Percentiles rank a stretch among this genome's conserved stretches.
phyloP scores from a whole-genome alignment of 257 asterid genomes.

The Solanum sejunctum region DNA sequence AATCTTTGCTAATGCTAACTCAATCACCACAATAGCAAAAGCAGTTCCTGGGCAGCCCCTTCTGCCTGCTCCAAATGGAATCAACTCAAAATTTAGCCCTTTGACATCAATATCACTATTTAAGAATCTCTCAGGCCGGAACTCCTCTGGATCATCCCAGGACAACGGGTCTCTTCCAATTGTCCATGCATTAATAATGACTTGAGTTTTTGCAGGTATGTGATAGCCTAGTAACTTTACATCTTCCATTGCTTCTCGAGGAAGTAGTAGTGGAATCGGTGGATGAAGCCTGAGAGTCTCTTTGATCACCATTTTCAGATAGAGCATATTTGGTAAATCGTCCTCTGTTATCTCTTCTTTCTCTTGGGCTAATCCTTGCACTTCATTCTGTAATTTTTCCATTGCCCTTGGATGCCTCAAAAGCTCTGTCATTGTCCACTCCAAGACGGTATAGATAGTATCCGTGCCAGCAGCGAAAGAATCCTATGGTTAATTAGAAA shows the following conservation, averaged over 20 bases:
- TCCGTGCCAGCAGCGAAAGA: slow-evolving; percentile 39
- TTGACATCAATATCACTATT: slow-evolving; percentile 10
- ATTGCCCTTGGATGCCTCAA: background rate
- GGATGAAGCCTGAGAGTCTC: slow-evolving; percentile 31
- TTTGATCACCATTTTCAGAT: slow-evolving; percentile 33
- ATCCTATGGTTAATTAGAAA: slow-evolving; percentile 16
- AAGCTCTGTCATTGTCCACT: slow-evolving; percentile 37
- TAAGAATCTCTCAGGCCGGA: slow-evolving; percentile 37
- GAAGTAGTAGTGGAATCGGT: slow-evolving; percentile 31
- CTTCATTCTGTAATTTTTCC: slow-evolving; percentile 22
- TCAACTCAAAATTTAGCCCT: slow-evolving; percentile 31
- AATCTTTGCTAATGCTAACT: slow-evolving; percentile 31
- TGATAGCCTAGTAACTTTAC: slow-evolving; percentile 27
- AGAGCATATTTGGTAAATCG: slow-evolving; percentile 25
- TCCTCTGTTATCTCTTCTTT: slow-evolving; percentile 15
- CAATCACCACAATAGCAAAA: slow-evolving; percentile 11
- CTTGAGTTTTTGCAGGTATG: slow-evolving; percentile 15
- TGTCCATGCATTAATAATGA: slow-evolving; percentile 37
- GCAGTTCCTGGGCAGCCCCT: slow-evolving; percentile 40
- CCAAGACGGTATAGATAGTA: slow-evolving; percentile 15
- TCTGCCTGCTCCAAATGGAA: slow-evolving; percentile 51
- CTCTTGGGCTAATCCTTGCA: slow-evolving; percentile 1
- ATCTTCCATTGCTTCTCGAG: slow-evolving; percentile 31
- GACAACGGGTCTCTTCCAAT: slow-evolving; percentile 24
- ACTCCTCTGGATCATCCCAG: slow-evolving; percentile 40